phyloP scores from a whole-genome alignment of 2,329 filamentous ascomycete genomes.

The Trichophyton equinum region DNA sequence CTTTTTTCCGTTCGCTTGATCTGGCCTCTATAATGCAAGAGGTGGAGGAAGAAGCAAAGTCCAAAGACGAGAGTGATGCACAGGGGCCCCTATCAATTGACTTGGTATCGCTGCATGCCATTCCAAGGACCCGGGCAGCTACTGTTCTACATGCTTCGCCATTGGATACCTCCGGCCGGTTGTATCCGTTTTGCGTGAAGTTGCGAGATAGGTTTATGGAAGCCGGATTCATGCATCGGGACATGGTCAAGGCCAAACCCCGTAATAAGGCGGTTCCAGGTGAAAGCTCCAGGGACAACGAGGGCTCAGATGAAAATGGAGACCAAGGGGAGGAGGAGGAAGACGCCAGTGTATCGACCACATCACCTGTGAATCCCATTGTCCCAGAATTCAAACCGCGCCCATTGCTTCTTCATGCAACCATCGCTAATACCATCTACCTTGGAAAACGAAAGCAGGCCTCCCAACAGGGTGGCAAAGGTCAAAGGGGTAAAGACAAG shows the following conservation, averaged over 20 bases:
- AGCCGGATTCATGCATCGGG: constrained; percentile 29
- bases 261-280: neutral
- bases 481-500: constrained; percentile 10
- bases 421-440: constrained; percentile 76
- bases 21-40: constrained; percentile 27
- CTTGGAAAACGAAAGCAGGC: constrained; percentile 18
- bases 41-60: constrained; percentile 23
- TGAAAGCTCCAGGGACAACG: neutral
- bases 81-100: constrained; percentile 30
- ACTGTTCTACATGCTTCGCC: constrained; percentile 31
- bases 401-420: constrained; percentile 66
- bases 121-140: constrained; percentile 25
- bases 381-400: constrained; percentile 25
- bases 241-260: constrained; percentile 9
- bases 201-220: constrained; percentile 32
- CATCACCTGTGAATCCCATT: neutral
- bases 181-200: constrained; percentile 31
- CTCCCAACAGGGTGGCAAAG: constrained; percentile 2
- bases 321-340: neutral
- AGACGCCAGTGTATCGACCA: too few species aligned
- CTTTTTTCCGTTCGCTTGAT: constrained; percentile 36
- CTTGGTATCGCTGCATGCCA: constrained; percentile 31
- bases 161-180: constrained; percentile 26
- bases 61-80: constrained; percentile 7
- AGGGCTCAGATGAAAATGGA: neutral